Percentiles rank a stretch among this genome's conserved stretches.
Conservation (phyloP, 331 rosid species). For the Malus hybrid region DNA sequence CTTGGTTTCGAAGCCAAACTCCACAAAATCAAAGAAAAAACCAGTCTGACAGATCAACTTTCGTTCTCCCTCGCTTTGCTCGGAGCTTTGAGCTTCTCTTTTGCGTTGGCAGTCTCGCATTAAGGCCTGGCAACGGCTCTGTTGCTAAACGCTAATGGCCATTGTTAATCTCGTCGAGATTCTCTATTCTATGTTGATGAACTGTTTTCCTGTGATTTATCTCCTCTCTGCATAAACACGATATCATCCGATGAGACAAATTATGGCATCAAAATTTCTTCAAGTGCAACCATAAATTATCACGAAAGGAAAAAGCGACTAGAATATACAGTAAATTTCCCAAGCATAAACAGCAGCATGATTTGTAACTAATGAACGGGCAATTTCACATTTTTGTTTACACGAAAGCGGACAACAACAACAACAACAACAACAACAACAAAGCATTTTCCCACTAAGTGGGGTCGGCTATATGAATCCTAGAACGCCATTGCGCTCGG, state of each 20-base stretch:
- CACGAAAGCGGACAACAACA: not conserved
- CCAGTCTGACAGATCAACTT: not conserved
- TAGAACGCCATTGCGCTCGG: no score
- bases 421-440: no score
- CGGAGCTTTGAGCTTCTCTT: not conserved
- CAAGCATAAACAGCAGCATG: not conserved
- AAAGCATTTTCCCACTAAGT: no score
- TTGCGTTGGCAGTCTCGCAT: not conserved
- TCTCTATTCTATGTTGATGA: constrained; percentile 35
- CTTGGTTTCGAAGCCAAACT: not conserved
- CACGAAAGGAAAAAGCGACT: not conserved
- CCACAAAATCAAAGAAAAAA: not conserved
- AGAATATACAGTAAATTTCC: not conserved
- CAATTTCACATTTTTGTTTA: not conserved
- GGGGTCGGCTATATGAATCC: no score
- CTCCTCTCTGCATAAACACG: constrained; percentile 55
- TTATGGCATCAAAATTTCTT: not conserved
- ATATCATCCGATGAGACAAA: not conserved
- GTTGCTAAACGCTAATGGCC: constrained; percentile 32
- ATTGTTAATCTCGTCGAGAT: constrained; percentile 29
- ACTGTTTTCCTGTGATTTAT: constrained; percentile 33
- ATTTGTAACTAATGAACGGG: not conserved
- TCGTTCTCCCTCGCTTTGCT: not conserved
- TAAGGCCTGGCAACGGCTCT: constrained; percentile 4
- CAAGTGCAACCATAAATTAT: not conserved